Evolutionary conservation across 331 rosid genomes (phyloP).

Genomic region (Rosa hybrid): DNA sequence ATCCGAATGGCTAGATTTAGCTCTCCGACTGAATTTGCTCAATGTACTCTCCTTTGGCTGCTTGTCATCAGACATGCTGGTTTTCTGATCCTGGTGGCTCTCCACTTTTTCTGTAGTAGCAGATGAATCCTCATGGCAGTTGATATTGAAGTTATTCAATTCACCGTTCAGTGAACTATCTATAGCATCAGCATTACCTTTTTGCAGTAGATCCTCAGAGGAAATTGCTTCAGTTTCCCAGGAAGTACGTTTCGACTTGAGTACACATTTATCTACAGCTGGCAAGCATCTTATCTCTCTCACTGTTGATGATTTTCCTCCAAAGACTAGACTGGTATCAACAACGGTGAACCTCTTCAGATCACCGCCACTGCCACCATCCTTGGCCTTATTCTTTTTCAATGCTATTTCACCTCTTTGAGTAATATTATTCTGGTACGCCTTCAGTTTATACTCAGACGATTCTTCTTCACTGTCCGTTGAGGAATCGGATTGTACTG

Average conservation of each 20-base stretch:
- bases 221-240: constrained; percentile 32
- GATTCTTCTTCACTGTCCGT: constrained; percentile 31
- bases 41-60: constrained; percentile 34
- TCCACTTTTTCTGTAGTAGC: constrained; percentile 35
- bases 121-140: constrained; percentile 16
- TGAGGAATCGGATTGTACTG: constrained; percentile 13
- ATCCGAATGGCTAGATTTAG: constrained; percentile 49
- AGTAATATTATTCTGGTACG: constrained; percentile 31
- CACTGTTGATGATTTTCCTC: constrained; percentile 38
- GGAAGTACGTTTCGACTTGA: constrained; percentile 31
- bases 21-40: constrained; percentile 44
- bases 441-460: constrained; percentile 21
- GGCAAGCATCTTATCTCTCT: constrained; percentile 38
- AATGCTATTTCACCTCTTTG: constrained; percentile 27
- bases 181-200: constrained; percentile 29
- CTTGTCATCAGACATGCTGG: constrained; percentile 30
- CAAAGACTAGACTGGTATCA: constrained; percentile 42
- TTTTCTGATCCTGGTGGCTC: constrained; percentile 30
- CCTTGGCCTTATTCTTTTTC: constrained; percentile 34
- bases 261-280: constrained; percentile 19
- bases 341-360: constrained; percentile 44
- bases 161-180: constrained; percentile 21
- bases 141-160: constrained; percentile 33
- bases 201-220: constrained; percentile 21
- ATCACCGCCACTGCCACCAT: constrained; percentile 23